Conservation (phyloP, 2,329 filamentous ascomycete species). For the Podosphaera fusca region DNA sequence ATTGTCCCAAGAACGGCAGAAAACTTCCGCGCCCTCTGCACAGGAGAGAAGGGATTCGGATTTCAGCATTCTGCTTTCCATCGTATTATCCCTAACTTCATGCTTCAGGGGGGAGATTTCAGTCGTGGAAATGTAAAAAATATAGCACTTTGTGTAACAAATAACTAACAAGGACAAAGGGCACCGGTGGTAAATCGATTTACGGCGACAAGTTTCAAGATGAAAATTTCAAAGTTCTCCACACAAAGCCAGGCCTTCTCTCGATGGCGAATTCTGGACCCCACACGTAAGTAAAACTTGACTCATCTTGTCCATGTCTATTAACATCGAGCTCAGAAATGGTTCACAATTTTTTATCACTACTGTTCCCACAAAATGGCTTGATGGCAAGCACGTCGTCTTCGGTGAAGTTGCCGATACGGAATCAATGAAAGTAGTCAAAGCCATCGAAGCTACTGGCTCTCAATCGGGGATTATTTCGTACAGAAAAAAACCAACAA, state of each 20-base stretch:
- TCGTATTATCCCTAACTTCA: conserved; percentile 80
- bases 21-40: conserved; percentile 88
- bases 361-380: conserved; percentile 71
- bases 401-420: conserved; percentile 45
- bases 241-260: conserved; percentile 53
- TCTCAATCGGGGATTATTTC: conserved; percentile 29
- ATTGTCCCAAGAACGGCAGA: conserved; percentile 87
- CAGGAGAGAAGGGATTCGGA: conserved; percentile 58
- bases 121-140: conserved; percentile 63
- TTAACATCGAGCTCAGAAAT: conserved; percentile 35
- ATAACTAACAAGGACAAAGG: conserved; percentile 24
- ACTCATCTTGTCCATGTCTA: not conserved
- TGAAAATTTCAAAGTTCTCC: conserved; percentile 68
- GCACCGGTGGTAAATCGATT: conserved; percentile 73
- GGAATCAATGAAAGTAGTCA: conserved; percentile 27
- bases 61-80: conserved; percentile 74
- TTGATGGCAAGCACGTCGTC: conserved; percentile 66
- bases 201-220: conserved; percentile 87
- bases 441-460: conserved; percentile 37
- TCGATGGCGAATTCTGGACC: conserved; percentile 92
- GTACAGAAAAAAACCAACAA: conserved; percentile 33
- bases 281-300: conserved; percentile 48
- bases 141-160: conserved; percentile 5
- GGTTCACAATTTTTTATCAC: conserved; percentile 97
- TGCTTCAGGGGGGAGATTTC: conserved; percentile 94